Evolutionary conservation across 2,329 filamentous ascomycete species (phyloP), one percentile per base, ranked within the genome.

Genomic region (Neopestalotiopsis rosae): DNA sequence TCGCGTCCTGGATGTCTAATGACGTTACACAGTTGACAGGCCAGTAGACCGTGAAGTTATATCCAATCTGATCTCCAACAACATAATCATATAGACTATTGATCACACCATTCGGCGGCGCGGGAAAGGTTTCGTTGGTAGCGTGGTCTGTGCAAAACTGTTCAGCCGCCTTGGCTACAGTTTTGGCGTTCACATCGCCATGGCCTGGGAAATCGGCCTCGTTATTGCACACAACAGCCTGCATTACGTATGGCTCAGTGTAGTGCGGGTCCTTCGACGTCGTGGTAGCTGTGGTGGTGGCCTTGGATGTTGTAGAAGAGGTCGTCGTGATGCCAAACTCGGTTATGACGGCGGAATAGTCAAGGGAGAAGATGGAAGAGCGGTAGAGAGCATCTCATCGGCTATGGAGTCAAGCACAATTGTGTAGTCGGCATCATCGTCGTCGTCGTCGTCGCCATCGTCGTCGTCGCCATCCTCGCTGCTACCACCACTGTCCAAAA

Each of bases 221-320:
- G 52, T 57, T 57, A n/a, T 57, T 57, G 52, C 52, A 57, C 52
- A 57, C 12, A 28, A 57, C 52, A n/a, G 52, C 52, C 17, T 57
- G 52, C 52, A 57, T 57, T 28, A 13, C 52, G 52, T 57, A 57
- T n/a, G 52, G 52, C 52, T 57, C 52, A n/a, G 52, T 57, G 52
- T 57, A 57, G 52, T 57, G 52, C 17, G 52, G 52, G 52, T 57
- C 52, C 24, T 57, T 57, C 2, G 52, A 57, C 9, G 52, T 57
- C 20, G 52, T 57, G 12, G 52, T 57, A 7, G 52, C 52, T 12
- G n/a, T 57, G 52, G 52, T 57, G 52, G 12, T 57, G 52, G 52
- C 24, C 17, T 57, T 57, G 17, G 52, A 13, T n/a, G 52, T 57
- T 57, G 52, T 57, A n/a, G 52, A 42, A 42, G 40, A 57, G 52